A percentile compares a stretch with the other conserved stretches of the same genome.
Conservation (phyloP, 768 basidiomycete genomes). For the Mycena maculata region DNA sequence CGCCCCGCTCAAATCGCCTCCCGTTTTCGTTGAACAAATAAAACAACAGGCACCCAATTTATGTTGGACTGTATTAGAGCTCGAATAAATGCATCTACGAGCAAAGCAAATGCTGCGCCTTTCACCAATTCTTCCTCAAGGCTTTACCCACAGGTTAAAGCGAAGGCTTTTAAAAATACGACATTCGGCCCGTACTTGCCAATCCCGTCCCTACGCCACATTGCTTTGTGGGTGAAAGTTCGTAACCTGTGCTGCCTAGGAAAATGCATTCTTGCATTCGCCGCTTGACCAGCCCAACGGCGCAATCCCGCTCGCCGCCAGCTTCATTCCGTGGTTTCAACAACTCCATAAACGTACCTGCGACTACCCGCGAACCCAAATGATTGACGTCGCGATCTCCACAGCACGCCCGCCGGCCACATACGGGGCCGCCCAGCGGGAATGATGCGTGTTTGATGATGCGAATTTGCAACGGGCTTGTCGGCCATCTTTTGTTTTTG, state of each 20-base stretch:
- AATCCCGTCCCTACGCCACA: not conserved
- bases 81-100: slow-evolving; percentile 7
- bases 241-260: not conserved
- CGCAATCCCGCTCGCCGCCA: not conserved
- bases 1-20: slow-evolving; percentile 20
- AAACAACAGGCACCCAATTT: not conserved
- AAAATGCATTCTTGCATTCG: not conserved
- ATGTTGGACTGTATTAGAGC: not conserved
- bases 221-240: not conserved
- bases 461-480: not conserved
- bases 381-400: slow-evolving; percentile 8
- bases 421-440: not conserved
- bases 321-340: not conserved
- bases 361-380: slow-evolving; percentile 9
- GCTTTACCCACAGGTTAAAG: too few species aligned
- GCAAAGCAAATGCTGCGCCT: too few species aligned
- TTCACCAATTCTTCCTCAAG: too few species aligned
- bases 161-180: too few species aligned
- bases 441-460: not conserved
- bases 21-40: slow-evolving; percentile 11
- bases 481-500: not conserved
- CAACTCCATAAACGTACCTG: slow-evolving; percentile 10
- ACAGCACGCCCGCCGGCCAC: too few species aligned
- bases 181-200: not conserved
- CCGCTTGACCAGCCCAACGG: not conserved